Evolutionary conservation across 176 grass and related monocot genomes (phyloP).

Genomic region (Rhynchospora tenuis): DNA sequence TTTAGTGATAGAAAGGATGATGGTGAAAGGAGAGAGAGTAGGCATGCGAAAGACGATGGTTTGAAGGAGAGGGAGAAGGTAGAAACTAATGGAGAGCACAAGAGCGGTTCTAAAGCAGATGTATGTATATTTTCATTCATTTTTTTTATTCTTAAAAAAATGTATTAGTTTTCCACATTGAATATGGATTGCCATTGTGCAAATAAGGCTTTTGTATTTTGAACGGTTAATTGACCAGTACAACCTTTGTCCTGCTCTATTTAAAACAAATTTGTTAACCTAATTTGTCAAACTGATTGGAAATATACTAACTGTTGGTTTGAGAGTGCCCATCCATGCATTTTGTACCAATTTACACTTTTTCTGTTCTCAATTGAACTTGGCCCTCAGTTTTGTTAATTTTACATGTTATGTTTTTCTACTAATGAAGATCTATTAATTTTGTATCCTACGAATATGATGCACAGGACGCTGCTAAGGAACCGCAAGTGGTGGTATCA

Average conservation of each 20-base stretch:
- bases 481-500: conserved; percentile 38
- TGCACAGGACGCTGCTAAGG: conserved; percentile 46
- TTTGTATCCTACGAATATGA: conserved; percentile 30
- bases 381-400: background rate
- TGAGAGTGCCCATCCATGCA: background rate
- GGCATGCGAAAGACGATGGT: conserved; percentile 21
- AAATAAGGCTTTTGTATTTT: background rate
- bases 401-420: background rate
- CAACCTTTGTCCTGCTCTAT: background rate
- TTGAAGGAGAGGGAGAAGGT: conserved; percentile 27
- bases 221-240: too few species aligned
- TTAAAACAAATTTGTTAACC: background rate
- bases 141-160: conserved; percentile 2
- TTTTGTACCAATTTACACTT: background rate
- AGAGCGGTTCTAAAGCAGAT: conserved; percentile 30
- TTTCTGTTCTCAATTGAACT: background rate
- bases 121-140: conserved; percentile 33
- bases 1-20: conserved; percentile 35
- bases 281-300: background rate
- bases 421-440: conserved; percentile 28
- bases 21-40: conserved; percentile 10
- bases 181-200: background rate
- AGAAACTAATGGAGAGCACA: conserved; percentile 23
- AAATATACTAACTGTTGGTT: background rate
- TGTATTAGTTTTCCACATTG: background rate